Conservation (phyloP, 108 stramenopile species). For the Nitzschia inconspicua region DNA sequence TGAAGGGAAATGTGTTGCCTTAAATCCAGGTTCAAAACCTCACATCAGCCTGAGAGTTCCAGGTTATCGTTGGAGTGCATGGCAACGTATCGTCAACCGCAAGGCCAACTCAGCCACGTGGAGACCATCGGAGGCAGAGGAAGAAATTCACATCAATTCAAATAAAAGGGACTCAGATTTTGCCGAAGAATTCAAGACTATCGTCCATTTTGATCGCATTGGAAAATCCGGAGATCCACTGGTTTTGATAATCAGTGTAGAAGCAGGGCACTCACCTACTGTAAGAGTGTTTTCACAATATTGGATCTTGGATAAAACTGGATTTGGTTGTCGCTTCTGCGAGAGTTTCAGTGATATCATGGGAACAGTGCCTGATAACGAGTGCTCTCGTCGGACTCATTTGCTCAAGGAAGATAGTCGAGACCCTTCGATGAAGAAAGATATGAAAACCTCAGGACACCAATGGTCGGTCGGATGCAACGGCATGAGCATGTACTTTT, state of each 20-base stretch:
- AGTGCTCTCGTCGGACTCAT: constrained; percentile 55
- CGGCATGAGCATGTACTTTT: constrained; percentile 72
- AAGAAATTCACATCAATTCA: constrained; percentile 41
- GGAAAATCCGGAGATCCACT: constrained; percentile 45
- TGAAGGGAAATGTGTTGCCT: constrained; percentile 54
- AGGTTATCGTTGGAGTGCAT: constrained; percentile 69
- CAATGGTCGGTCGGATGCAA: constrained; percentile 76
- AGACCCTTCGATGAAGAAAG: constrained; percentile 28
- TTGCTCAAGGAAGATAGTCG: constrained; percentile 28
- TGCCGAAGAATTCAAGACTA: constrained; percentile 58
- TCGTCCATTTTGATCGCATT: constrained; percentile 55
- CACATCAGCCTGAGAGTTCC: constrained; percentile 72
- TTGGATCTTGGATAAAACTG: constrained; percentile 78
- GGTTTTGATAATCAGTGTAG: constrained; percentile 64
- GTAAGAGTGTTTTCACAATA: constrained; percentile 71
- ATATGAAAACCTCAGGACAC: constrained; percentile 48
- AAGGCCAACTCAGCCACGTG: constrained; percentile 48
- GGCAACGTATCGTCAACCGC: constrained; percentile 73
- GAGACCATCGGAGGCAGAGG: constrained; percentile 59
- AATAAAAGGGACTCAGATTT: constrained; percentile 44
- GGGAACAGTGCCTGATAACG: constrained; percentile 49
- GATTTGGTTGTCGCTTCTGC: constrained; percentile 71
- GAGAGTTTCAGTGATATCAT: constrained; percentile 58
- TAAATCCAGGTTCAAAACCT: constrained; percentile 68
- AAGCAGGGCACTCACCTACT: constrained; percentile 60